Evolutionary conservation across 2,329 filamentous ascomycete genomes (phyloP), one percentile per base, ranked within the genome.

Genomic region (Colletotrichum truncatum): DNA sequence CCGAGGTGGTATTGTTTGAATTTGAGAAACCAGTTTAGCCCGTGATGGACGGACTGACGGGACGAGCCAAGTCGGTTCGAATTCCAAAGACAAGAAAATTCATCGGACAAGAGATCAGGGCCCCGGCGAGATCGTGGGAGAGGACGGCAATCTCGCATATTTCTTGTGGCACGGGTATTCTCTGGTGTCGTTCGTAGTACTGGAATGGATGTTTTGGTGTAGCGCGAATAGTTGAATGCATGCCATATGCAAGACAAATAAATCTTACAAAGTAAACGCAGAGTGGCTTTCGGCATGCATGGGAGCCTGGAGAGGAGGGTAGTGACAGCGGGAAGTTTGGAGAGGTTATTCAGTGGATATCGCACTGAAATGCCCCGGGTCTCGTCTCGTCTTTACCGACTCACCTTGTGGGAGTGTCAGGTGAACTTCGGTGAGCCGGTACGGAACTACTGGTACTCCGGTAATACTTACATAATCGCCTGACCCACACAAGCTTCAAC

Each of bases 261-360:
- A 10, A 6, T 48, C 4, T 9, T 36, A 28, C 25, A 23, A 3
- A 23, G n/a, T 8, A 28, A 8, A 28, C 3, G 28, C 16, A 25
- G n/a, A 14, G 18, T 18, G 10, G 52, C 34, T 28, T 28, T 49
- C 26, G 16, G 46, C 28, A 49, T 49, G 52, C 56, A 61, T 61
- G 56, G 45, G 41, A 54, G 48, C 41, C 62, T 32, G 54, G 32
- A 49, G 36, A 11, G 46, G 25, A 46, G 23, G 43, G 41, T 46
- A 14, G 41, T 65, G 62, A 65, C 56, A 65, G 62, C 62, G 62
- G 62, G 62, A 64, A 65, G 62, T 54, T 18, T 61, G 39, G 39
- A 18, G 48, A 65, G 62, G 62, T 61, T 65, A 61, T 65, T 49
- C 62, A 65, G 62, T 62, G 62, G 62, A 62, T 55, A 65, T 48